Evolutionary conservation across 208 protist species (phyloP).

Genomic region (Acanthamoeba sp.): DNA sequence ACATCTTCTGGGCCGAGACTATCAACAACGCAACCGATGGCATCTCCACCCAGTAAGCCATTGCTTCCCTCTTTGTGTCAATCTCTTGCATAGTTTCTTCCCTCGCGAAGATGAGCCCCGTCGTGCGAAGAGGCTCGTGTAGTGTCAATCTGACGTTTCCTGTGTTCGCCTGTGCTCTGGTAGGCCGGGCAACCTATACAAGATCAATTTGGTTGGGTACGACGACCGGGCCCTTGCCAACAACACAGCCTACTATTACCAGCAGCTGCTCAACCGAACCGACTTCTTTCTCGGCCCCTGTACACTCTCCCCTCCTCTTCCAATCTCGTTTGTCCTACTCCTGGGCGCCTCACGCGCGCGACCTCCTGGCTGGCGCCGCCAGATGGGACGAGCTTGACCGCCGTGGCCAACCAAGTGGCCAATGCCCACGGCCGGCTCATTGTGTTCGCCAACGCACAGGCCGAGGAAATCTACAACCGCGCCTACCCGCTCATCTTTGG

Average conservation of each 20-base stretch:
- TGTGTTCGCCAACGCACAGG: conserved; percentile 27
- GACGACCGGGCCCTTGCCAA: conserved; percentile 1
- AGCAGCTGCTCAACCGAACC: conserved; percentile 16
- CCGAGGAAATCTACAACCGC: conserved; percentile 53
- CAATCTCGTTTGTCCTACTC: neutral
- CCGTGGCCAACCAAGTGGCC: neutral
- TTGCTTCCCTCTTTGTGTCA: neutral
- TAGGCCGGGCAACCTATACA: neutral
- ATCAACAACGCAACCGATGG: conserved; percentile 11
- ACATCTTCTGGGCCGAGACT: conserved; percentile 43
- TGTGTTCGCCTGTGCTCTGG: neutral
- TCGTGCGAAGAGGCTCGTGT: neutral
- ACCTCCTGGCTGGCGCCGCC: neutral
- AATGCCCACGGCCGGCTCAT: conserved; percentile 5
- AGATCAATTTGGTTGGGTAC: neutral
- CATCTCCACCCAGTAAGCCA: conserved; percentile 16
- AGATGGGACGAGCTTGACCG: conserved; percentile 37
- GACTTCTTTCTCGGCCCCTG: conserved; percentile 4
- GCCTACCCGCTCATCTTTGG: conserved; percentile 49
- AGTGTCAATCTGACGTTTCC: neutral
- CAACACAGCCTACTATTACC: neutral
- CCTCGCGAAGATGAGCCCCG: no score
- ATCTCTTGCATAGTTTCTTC: no score
- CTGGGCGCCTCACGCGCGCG: neutral
- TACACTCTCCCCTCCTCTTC: neutral